phyloP scores from a whole-genome alignment of 495 filamentous ascomycete genomes.

The Penicilliopsis zonata region DNA sequence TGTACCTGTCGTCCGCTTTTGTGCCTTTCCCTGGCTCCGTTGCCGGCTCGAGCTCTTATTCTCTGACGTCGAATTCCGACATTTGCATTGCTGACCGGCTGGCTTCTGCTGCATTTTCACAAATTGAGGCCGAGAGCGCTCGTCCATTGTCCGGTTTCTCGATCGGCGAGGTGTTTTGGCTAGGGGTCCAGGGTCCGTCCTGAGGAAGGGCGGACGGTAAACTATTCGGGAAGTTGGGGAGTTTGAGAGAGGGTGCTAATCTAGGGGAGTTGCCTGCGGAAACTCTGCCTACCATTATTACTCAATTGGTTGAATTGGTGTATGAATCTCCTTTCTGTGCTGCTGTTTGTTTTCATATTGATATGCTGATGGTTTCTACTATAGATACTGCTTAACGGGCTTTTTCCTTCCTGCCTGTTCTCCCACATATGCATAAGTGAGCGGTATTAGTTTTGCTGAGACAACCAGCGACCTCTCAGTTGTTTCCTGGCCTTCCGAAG shows the following conservation, averaged over 20 bases:
- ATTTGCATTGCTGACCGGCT: neutral
- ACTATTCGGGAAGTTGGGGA: conserved; percentile 4
- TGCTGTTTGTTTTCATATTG: too few species aligned
- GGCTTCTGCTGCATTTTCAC: neutral
- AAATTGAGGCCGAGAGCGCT: too few species aligned
- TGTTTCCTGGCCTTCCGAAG: neutral
- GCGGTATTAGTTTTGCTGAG: too few species aligned
- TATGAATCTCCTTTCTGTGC: neutral
- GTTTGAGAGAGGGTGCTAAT: conserved; percentile 1
- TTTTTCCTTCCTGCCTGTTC: too few species aligned
- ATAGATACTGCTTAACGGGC: too few species aligned
- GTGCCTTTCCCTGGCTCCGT: conserved; percentile 19
- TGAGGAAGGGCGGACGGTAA: conserved; percentile 51
- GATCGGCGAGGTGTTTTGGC: conserved; percentile 31
- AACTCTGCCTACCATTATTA: neutral
- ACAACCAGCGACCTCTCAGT: too few species aligned
- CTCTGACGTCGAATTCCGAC: conserved; percentile 6
- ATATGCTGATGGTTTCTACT: too few species aligned
- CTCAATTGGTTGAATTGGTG: neutral
- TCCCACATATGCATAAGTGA: conserved; percentile 1
- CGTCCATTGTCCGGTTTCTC: conserved; percentile 10
- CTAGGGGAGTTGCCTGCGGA: neutral
- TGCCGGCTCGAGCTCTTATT: conserved; percentile 8
- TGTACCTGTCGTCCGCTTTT: conserved; percentile 20
- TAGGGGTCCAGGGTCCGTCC: conserved; percentile 46